Conservation (phyloP, 495 filamentous ascomycete genomes). For the Collariella sp. region DNA sequence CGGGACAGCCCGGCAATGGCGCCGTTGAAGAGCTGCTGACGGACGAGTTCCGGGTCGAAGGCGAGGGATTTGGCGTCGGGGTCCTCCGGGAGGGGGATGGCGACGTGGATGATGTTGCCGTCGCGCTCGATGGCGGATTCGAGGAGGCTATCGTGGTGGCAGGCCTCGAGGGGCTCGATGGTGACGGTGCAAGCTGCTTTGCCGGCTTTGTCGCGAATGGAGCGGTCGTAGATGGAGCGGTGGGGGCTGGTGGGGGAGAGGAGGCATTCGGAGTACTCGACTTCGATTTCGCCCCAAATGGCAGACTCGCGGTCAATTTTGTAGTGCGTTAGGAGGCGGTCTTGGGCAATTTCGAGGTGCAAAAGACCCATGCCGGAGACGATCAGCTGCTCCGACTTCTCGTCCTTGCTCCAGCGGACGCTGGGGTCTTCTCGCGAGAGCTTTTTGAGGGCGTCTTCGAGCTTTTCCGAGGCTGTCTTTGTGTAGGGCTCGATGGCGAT, state of each 20-base stretch:
- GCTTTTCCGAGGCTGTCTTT: slow-evolving; percentile 63
- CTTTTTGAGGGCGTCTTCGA: slow-evolving; percentile 65
- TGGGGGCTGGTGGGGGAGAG: slow-evolving; percentile 44
- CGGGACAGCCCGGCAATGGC: slow-evolving; percentile 76
- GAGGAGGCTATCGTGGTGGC: slow-evolving; percentile 26
- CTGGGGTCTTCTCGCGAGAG: slow-evolving; percentile 90
- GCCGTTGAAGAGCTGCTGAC: slow-evolving; percentile 64
- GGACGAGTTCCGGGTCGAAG: slow-evolving; percentile 48
- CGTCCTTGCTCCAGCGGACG: slow-evolving; percentile 73
- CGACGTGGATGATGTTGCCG: slow-evolving; percentile 55
- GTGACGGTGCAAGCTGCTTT: slow-evolving; percentile 65
- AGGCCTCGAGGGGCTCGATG: slow-evolving; percentile 51
- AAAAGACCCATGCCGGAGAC: slow-evolving; percentile 95
- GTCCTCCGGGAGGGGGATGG: slow-evolving; percentile 30
- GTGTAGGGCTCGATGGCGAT: slow-evolving; percentile 82
- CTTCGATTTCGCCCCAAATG: slow-evolving; percentile 85
- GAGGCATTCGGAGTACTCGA: slow-evolving; percentile 83
- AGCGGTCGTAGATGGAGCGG: slow-evolving; percentile 61
- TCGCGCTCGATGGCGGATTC: slow-evolving; percentile 35
- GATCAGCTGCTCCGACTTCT: slow-evolving; percentile 87
- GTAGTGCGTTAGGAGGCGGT: slow-evolving; percentile 79
- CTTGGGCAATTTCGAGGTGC: slow-evolving; percentile 90
- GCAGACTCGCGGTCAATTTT: slow-evolving; percentile 62
- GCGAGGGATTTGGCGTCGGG: slow-evolving; percentile 39
- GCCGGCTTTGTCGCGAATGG: slow-evolving; percentile 69